Base-by-base conservation (phyloP, 2,329 filamentous ascomycete species). In the Scedosporium apiospermum region DNA sequence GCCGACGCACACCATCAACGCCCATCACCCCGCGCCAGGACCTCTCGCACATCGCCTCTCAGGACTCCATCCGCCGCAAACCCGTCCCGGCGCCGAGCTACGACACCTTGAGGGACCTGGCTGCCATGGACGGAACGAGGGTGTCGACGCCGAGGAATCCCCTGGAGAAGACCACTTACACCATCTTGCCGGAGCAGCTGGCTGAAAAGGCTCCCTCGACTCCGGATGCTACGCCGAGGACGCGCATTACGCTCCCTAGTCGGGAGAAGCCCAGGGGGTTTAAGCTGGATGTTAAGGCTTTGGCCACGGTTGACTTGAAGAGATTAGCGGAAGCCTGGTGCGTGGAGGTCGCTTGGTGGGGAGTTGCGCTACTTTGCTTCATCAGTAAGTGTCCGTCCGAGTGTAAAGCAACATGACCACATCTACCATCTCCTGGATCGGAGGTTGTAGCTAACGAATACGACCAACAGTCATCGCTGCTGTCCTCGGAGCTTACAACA, bases 401-500 rank as follows among this genome's bases (percentile, higher is more conserved):
- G 34, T 38, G 34, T 14, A 42, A 30, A 26, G 2, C 21, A 21
- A 18, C n/a, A n/a, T 30, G 10, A 42, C 6, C 57, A 23, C 16
- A 30, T n/a, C 18, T 58, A 5, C 21, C 30, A 7, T 1, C 34
- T 12, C 34, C 9, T 38, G 34, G 12, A 12, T 38, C 12, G 34
- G 34, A 14, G 30, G 6, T 7, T 57, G 26, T 6, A 0, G 14
- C 21, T 44, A 46, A 51, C 14, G 14, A 14, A 16, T n/a, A 6
- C 14, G 10, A 2, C 16, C 34, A 26, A 16, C 12, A 65, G 61
- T 63, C 6, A 62, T 65, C 49, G 21, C 65, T 7, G 58, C 38
- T 27, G 62, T 66, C 53, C 53, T 65, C 14, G 57, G 42, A 2
- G 49, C 62, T 27, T 63, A 60, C 57, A 65, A 72, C 46, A 66